phyloP scores from a whole-genome alignment of 768 basidiomycete genomes.

The Lentinula detonsa region DNA sequence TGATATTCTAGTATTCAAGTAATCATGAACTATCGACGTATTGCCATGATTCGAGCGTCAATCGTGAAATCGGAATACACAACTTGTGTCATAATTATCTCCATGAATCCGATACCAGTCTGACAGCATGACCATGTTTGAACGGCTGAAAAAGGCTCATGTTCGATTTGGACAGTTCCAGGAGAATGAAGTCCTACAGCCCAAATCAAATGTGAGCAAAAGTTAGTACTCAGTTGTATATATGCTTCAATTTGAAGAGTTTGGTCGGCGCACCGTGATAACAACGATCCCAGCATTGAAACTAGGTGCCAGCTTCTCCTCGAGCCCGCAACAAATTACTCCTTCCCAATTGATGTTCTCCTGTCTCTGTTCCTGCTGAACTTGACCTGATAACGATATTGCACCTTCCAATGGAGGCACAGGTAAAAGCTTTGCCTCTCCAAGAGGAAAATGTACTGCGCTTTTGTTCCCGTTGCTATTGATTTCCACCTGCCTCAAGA shows the following conservation, averaged over 20 bases:
- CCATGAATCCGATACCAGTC: constrained; percentile 4
- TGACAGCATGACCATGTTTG: background rate
- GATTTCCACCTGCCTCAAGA: background rate
- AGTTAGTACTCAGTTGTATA: no score
- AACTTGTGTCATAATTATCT: background rate
- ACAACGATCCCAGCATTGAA: background rate
- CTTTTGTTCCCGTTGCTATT: background rate
- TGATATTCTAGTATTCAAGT: no score
- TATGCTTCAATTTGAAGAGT: background rate
- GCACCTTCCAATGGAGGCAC: background rate
- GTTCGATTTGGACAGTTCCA: background rate
- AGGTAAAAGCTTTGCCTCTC: background rate
- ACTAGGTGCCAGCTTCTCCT: background rate
- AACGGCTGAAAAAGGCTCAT: background rate
- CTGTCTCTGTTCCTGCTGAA: background rate
- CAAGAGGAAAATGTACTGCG: background rate
- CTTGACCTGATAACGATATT: background rate
- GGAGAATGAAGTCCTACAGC: constrained; percentile 1
- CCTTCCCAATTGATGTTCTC: constrained; percentile 6
- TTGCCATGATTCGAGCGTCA: no score
- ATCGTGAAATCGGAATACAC: no score
- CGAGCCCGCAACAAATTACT: background rate
- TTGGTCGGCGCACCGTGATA: background rate
- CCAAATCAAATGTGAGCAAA: background rate
- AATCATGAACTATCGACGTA: no score